Percentiles rank a stretch among this genome's conserved stretches.
Conservation (phyloP, 768 basidiomycete genomes). For the Termitomyces sp. region DNA sequence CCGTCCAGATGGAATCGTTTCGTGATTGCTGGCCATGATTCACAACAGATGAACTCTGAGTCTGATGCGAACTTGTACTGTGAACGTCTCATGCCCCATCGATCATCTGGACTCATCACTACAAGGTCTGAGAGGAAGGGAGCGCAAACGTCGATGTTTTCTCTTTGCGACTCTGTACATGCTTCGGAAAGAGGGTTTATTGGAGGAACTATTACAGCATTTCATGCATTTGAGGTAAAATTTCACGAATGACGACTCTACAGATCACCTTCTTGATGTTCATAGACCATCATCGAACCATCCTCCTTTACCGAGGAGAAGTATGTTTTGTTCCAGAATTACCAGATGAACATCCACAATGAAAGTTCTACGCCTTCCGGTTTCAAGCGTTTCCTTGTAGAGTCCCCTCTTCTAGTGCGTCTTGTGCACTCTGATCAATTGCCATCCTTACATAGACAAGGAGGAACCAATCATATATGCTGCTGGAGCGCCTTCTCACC, state of each 20-base stretch:
- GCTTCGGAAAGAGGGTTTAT: constrained; percentile 42
- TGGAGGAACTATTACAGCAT: constrained; percentile 20
- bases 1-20: constrained; percentile 66
- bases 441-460: constrained; percentile 27
- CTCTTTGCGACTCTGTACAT: constrained; percentile 48
- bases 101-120: neutral
- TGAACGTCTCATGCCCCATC: neutral
- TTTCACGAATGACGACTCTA: neutral
- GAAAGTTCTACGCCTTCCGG: constrained; percentile 50
- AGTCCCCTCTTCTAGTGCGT: constrained; percentile 68
- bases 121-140: constrained; percentile 7
- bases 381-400: constrained; percentile 76
- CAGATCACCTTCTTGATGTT: neutral
- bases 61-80: constrained; percentile 8
- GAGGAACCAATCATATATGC: constrained; percentile 56
- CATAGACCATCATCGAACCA: constrained; percentile 69
- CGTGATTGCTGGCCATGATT: constrained; percentile 41
- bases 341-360: constrained; percentile 76
- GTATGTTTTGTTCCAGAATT: constrained; percentile 68
- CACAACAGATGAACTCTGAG: constrained; percentile 24
- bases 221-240: constrained; percentile 59
- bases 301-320: constrained; percentile 79
- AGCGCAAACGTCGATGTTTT: constrained; percentile 28
- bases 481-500: constrained; percentile 39
- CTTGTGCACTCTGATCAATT: neutral